phyloP scores from a whole-genome alignment of 176 grass and related monocot genomes.

The Rhynchospora breviuscula region DNA sequence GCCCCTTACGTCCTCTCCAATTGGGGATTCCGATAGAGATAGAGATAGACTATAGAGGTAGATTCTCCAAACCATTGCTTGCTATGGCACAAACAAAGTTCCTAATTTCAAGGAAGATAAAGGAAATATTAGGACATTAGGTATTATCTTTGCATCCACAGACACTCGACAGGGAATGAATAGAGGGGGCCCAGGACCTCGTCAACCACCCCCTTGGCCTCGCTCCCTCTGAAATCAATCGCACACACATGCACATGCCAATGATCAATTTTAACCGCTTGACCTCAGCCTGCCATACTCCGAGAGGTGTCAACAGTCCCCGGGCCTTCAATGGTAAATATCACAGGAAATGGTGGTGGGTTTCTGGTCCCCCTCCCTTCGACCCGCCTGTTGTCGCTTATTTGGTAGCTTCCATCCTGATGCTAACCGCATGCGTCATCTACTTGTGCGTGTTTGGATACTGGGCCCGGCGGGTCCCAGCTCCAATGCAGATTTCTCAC shows the following conservation, averaged over 20 bases:
- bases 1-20: too few species aligned
- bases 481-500: slow-evolving; percentile 18
- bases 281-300: slow-evolving; percentile 46
- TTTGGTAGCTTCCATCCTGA: slow-evolving; percentile 41
- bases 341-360: slow-evolving; percentile 76
- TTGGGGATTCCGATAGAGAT: too few species aligned
- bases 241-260: slow-evolving; percentile 35
- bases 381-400: slow-evolving; percentile 38
- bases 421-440: slow-evolving; percentile 49
- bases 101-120: too few species aligned
- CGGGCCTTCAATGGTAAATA: slow-evolving; percentile 22
- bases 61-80: too few species aligned
- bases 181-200: not conserved
- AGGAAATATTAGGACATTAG: too few species aligned
- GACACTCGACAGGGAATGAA: not conserved
- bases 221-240: not conserved
- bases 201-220: not conserved
- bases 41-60: too few species aligned
- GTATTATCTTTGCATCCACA: too few species aligned
- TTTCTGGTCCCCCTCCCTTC: slow-evolving; percentile 36
- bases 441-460: slow-evolving; percentile 60
- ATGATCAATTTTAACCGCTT: slow-evolving; percentile 51
- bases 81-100: too few species aligned
- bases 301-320: slow-evolving; percentile 55
- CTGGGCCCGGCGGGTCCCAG: slow-evolving; percentile 37